Conservation (phyloP, 2,329 filamentous ascomycete species). For the Cercospora beticola region DNA sequence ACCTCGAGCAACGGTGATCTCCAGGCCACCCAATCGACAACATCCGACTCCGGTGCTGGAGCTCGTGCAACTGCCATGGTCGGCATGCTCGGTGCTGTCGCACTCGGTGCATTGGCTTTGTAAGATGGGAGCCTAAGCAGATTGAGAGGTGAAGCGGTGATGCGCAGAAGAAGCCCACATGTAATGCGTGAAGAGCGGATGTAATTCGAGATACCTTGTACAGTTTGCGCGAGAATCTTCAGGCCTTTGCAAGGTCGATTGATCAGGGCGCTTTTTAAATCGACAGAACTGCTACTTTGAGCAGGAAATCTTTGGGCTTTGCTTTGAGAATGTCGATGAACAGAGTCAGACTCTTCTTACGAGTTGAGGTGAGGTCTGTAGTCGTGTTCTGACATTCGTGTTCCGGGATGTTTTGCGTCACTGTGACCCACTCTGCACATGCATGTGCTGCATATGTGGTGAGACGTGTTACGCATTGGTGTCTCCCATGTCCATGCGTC, state of each 20-base stretch:
- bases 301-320: not conserved
- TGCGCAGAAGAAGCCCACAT: not conserved
- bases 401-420: slow-evolving; percentile 1
- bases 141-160: not conserved
- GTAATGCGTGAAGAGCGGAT: not conserved
- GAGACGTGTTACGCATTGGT: not conserved
- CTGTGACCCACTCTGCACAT: not conserved
- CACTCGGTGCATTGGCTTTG: slow-evolving; percentile 32
- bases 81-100: slow-evolving; percentile 31
- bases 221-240: not conserved
- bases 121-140: slow-evolving; percentile 4
- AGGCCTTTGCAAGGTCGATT: not conserved
- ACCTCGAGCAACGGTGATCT: slow-evolving; percentile 5
- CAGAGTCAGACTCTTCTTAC: not conserved
- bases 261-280: not conserved
- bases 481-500: not conserved
- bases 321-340: not conserved
- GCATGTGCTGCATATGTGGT: slow-evolving; percentile 4
- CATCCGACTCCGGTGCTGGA: slow-evolving; percentile 17
- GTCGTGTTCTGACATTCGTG: not conserved
- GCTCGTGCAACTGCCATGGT: slow-evolving; percentile 29
- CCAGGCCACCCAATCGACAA: slow-evolving; percentile 8
- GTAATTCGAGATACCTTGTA: not conserved
- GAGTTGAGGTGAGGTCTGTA: not conserved
- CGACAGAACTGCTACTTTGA: not conserved